Conservation (phyloP, 2,329 filamentous ascomycete species). For the Xylariaceae sp. region DNA sequence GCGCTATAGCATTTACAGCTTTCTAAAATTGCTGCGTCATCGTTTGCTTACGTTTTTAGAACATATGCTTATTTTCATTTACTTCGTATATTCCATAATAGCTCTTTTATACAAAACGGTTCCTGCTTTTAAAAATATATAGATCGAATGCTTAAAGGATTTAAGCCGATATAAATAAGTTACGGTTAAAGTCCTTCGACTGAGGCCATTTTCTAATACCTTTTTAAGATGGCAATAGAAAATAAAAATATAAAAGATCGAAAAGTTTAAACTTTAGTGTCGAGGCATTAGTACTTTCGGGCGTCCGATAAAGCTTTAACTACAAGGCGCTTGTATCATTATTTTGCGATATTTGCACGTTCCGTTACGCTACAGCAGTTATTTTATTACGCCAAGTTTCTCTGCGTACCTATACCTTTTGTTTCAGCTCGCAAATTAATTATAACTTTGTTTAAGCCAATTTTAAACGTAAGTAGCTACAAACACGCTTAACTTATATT, state of each 20-base stretch:
- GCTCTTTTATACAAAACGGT: slow-evolving; percentile 83
- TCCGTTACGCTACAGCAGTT: slow-evolving; percentile 69
- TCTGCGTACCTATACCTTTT: slow-evolving; percentile 68
- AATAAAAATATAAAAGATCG: slow-evolving; percentile 72
- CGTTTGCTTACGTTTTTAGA: slow-evolving; percentile 74
- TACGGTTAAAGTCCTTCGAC: slow-evolving; percentile 1
- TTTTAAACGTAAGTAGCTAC: slow-evolving; percentile 37
- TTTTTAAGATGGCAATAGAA: slow-evolving; percentile 78
- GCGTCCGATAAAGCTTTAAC: slow-evolving; percentile 74
- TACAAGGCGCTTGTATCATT: slow-evolving; percentile 80
- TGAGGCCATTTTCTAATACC: slow-evolving; percentile 12
- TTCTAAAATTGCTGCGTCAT: slow-evolving; percentile 73
- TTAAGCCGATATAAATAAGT: slow-evolving; percentile 65
- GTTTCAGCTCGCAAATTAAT: slow-evolving; percentile 66
- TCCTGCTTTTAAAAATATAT: slow-evolving; percentile 77
- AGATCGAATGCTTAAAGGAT: slow-evolving; percentile 91
- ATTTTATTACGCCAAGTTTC: slow-evolving; percentile 68
- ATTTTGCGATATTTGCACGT: slow-evolving; percentile 75
- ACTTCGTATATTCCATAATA: slow-evolving; percentile 87
- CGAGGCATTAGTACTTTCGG: slow-evolving; percentile 79
- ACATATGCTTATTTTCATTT: slow-evolving; percentile 89
- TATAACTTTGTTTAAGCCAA: slow-evolving; percentile 64
- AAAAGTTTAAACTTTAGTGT: slow-evolving; percentile 79
- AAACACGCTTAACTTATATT: slow-evolving; percentile 37
- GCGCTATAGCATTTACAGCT: slow-evolving; percentile 86